Evolutionary conservation across 441 rosid species (phyloP).

Genomic region (Codiaeum variegatum): DNA sequence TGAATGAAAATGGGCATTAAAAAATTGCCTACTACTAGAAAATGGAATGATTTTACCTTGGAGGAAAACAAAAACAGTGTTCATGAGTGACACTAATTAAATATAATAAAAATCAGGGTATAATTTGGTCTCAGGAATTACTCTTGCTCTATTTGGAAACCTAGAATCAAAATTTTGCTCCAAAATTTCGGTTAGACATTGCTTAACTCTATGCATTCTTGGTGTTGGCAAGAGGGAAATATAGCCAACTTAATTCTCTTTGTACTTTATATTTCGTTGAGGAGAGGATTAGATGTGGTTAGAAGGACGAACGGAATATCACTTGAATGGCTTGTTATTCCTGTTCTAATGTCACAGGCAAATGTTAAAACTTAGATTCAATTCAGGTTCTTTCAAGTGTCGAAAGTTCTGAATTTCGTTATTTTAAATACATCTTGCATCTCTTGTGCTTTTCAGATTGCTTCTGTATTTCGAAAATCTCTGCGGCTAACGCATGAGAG

Average conservation of each 20-base stretch:
- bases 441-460: slow-evolving; percentile 49
- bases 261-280: background rate
- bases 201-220: background rate
- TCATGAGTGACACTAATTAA: background rate
- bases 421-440: background rate
- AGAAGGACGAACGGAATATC: background rate
- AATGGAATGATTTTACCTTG: background rate
- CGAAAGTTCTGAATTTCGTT: slow-evolving; percentile 7
- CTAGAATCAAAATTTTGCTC: background rate
- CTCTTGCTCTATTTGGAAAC: background rate
- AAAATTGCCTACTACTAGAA: background rate
- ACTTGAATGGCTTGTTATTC: slow-evolving; percentile 3
- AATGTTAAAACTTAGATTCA: background rate
- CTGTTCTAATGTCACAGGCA: background rate
- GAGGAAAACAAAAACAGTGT: background rate
- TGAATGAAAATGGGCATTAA: background rate
- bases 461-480: slow-evolving; percentile 95
- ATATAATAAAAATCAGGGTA: background rate
- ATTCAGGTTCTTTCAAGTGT: background rate
- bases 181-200: background rate
- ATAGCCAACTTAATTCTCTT: background rate
- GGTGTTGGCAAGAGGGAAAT: background rate
- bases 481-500: slow-evolving; percentile 90
- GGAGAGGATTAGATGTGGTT: background rate
- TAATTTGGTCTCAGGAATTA: background rate